Percentiles rank a stretch among this genome's conserved stretches.
phyloP scores from a whole-genome alignment of 345 rosid genomes.

The Murraya koenigii region DNA sequence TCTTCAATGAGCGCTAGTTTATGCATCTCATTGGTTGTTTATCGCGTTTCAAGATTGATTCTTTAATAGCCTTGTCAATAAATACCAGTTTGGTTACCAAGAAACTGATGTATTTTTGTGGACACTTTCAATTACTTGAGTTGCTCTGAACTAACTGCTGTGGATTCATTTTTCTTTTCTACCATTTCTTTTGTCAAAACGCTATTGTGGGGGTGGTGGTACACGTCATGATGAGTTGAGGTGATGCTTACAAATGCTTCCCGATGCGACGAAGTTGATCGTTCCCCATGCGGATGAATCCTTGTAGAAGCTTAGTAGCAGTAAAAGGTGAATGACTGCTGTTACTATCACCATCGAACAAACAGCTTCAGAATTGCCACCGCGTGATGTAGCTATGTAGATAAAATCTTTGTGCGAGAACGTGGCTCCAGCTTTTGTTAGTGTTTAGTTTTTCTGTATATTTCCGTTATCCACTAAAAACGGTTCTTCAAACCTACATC shows the following conservation, averaged over 20 bases:
- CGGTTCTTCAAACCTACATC: too few species aligned
- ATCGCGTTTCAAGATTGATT: neutral
- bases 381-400: neutral
- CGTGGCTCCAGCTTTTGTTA: neutral
- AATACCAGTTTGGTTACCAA: neutral
- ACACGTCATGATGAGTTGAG: neutral
- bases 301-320: neutral
- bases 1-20: neutral
- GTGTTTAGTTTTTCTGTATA: neutral
- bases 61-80: neutral
- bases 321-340: neutral
- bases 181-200: neutral
- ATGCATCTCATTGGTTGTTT: neutral
- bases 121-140: neutral
- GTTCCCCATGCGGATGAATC: neutral
- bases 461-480: too few species aligned
- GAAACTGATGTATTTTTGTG: neutral
- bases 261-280: too few species aligned
- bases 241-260: neutral
- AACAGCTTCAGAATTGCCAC: neutral
- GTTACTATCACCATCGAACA: neutral
- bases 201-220: neutral
- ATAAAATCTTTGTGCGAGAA: neutral
- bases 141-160: neutral
- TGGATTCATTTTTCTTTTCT: neutral